These are phyloP conservation scores for Ilyonectria robusta DNA, from an alignment of 2,329 filamentous ascomycete species.

Conservation along the genomic window DNA sequence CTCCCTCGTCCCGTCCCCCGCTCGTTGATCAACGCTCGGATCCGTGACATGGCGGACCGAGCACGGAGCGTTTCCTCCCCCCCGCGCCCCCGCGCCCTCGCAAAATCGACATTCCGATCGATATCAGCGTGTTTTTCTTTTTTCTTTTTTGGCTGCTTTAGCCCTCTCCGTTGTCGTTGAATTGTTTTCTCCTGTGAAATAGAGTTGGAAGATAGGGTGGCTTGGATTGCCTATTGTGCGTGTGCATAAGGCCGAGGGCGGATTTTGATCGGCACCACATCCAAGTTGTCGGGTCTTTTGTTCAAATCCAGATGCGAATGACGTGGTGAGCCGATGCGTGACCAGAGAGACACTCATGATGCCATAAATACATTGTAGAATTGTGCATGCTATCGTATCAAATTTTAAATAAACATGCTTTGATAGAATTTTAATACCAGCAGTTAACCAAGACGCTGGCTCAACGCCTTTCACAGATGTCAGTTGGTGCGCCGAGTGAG, in stretches of 20 bases:
- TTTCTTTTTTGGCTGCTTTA: not conserved
- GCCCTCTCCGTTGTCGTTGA: not conserved
- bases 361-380: not conserved
- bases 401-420: not conserved
- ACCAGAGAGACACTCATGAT: not conserved
- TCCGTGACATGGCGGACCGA: conserved; percentile 19
- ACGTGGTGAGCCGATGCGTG: not conserved
- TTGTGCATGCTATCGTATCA: not conserved
- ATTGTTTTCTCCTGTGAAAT: not conserved
- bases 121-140: too few species aligned
- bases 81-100: not conserved
- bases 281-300: conserved; percentile 21
- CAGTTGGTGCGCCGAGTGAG: not conserved
- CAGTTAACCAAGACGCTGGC: too few species aligned
- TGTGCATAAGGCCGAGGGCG: not conserved
- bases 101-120: not conserved
- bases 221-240: not conserved
- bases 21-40: conserved; percentile 37
- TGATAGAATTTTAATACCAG: not conserved
- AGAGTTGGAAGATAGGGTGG: not conserved
- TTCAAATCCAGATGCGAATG: conserved; percentile 1
- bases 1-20: not conserved
- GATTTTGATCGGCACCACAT: conserved; percentile 27
- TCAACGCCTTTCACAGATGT: not conserved
- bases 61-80: not conserved